Evolutionary conservation across 1,284 basidiomycete genomes (phyloP).

Genomic region (Veloporphyrellus conicus): DNA sequence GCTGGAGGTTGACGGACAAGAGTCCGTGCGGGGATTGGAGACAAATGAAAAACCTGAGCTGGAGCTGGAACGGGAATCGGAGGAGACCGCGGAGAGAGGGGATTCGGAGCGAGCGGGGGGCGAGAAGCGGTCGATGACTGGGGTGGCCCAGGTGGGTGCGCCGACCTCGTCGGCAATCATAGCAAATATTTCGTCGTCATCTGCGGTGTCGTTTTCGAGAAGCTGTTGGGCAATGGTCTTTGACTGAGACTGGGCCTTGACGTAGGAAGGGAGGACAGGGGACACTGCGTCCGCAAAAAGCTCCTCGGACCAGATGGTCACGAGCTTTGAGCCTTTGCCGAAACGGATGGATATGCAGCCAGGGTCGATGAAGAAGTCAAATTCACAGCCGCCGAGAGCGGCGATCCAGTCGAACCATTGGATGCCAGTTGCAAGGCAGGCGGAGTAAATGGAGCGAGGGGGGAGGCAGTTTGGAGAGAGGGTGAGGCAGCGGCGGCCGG

Average conservation of each 20-base stretch:
- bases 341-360: conserved; percentile 66
- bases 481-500: conserved; percentile 68
- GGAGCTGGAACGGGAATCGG: conserved; percentile 70
- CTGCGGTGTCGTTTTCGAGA: conserved; percentile 59
- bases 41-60: conserved; percentile 60
- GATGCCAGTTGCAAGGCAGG: conserved; percentile 61
- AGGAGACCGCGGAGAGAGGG: conserved; percentile 53
- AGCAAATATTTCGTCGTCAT: conserved; percentile 67
- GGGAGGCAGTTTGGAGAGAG: conserved; percentile 64
- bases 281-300: conserved; percentile 27
- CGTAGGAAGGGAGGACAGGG: conserved; percentile 38
- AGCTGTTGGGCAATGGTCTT: conserved; percentile 72
- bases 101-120: conserved; percentile 50
- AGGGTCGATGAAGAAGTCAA: conserved; percentile 75
- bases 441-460: conserved; percentile 63
- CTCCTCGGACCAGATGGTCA: conserved; percentile 65
- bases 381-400: conserved; percentile 60
- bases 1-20: conserved; percentile 43
- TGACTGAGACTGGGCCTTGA: conserved; percentile 26
- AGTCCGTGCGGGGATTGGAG: conserved; percentile 40
- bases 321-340: conserved; percentile 41
- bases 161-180: conserved; percentile 67
- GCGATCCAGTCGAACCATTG: conserved; percentile 76
- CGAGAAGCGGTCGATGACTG: conserved; percentile 57
- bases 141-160: conserved; percentile 63